Conservation (phyloP, 768 basidiomycete genomes). For the Leccinum obscurum region DNA sequence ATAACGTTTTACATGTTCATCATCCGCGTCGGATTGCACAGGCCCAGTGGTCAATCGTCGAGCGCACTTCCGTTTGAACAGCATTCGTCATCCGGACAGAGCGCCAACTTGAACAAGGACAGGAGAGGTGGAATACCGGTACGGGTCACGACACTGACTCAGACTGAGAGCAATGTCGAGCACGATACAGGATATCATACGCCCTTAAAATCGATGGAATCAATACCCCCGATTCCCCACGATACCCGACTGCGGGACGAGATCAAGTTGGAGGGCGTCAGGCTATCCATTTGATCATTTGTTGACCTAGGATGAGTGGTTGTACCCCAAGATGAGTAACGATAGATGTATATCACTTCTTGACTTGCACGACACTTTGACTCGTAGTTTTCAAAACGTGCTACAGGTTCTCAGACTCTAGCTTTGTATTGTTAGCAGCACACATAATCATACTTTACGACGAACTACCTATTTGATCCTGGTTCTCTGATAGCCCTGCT, state of each 20-base stretch:
- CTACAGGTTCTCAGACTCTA: not conserved
- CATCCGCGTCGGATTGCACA: constrained; percentile 34
- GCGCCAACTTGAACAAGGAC: not conserved
- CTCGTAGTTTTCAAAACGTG: not conserved
- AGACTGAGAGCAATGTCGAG: constrained; percentile 3
- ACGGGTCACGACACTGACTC: constrained; percentile 1
- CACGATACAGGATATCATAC: not conserved
- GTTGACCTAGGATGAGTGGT: not conserved
- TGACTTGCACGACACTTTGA: not conserved
- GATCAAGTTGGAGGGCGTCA: not conserved
- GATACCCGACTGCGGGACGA: not conserved
- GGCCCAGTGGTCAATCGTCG: not conserved
- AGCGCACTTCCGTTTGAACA: not conserved
- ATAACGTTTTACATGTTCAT: constrained; percentile 47
- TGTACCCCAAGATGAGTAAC: not conserved
- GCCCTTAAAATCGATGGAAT: not conserved
- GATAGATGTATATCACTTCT: not conserved
- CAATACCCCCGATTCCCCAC: not conserved
- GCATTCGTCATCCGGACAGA: not conserved
- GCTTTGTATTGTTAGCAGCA: not conserved
- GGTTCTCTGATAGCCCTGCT: not conserved
- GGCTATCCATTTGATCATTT: not conserved
- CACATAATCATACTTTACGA: not conserved
- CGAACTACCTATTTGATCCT: not conserved
- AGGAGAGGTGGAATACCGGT: constrained; percentile 2